These are phyloP conservation scores for Margaritispora aquatica DNA, from an alignment of 495 filamentous ascomycete species.

Conservation along the genomic window DNA sequence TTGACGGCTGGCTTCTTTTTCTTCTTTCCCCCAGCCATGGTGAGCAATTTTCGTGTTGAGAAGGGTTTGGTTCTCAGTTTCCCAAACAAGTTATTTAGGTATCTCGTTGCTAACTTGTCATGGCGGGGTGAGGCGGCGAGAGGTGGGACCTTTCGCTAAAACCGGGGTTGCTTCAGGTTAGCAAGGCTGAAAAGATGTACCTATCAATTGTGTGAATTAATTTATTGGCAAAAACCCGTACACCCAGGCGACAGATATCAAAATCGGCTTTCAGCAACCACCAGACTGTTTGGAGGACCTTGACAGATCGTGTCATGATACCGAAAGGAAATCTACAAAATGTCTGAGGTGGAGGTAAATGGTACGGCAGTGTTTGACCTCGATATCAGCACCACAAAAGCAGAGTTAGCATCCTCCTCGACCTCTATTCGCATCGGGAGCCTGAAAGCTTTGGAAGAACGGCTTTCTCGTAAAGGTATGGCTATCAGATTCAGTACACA, in stretches of 20 bases:
- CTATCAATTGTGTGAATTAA: background rate
- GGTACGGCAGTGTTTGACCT: constrained; percentile 13
- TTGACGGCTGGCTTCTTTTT: constrained; percentile 81
- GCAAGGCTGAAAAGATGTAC: background rate
- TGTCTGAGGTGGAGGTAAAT: constrained; percentile 27
- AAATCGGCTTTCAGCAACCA: background rate
- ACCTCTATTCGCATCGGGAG: constrained; percentile 36
- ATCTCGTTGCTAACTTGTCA: background rate
- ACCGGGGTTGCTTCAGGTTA: background rate
- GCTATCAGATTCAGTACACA: background rate
- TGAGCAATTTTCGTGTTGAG: constrained; percentile 15
- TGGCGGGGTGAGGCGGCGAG: constrained; percentile 1
- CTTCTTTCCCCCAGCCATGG: constrained; percentile 79
- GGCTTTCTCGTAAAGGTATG: constrained; percentile 39
- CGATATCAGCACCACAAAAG: constrained; percentile 18
- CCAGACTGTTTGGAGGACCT: background rate
- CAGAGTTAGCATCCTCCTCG: constrained; percentile 43
- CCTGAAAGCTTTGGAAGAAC: constrained; percentile 40
- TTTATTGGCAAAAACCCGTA: background rate
- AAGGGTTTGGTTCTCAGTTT: background rate
- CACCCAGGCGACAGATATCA: background rate
- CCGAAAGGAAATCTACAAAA: constrained; percentile 11
- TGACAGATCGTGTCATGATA: constrained; percentile 16
- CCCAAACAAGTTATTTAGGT: no score
- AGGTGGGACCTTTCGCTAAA: background rate